Percentiles rank a stretch among this genome's conserved stretches.
Evolutionary conservation across 2,329 filamentous ascomycete species (phyloP).

Genomic region (Gaeumannomyces tritici): DNA sequence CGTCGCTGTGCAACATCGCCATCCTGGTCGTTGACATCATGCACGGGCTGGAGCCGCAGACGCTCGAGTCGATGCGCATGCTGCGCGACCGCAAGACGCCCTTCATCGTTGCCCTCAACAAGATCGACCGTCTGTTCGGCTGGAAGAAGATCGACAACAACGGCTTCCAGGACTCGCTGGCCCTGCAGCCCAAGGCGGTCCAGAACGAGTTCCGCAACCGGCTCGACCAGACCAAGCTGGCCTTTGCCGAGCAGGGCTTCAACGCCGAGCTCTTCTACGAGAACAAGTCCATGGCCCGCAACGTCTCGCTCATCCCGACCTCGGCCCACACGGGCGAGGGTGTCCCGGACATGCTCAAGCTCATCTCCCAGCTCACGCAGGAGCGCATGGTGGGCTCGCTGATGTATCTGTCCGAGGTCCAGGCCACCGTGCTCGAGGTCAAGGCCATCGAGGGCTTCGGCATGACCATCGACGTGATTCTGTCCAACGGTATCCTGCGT

Average conservation of each 20-base stretch:
- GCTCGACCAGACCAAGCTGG: slow-evolving; percentile 82
- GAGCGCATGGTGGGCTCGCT: slow-evolving; percentile 94
- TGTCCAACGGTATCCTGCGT: slow-evolving; percentile 88
- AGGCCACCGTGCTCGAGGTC: slow-evolving; percentile 95
- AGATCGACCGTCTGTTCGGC: slow-evolving; percentile 97
- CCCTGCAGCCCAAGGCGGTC: slow-evolving; percentile 82
- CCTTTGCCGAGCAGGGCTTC: slow-evolving; percentile 93
- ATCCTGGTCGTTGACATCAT: slow-evolving; percentile 99
- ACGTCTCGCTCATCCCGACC: slow-evolving; percentile 92
- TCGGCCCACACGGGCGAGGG: slow-evolving; percentile 98
- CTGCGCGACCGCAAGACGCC: slow-evolving; percentile 90
- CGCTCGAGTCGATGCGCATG: slow-evolving; percentile 91
- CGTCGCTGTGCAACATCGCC: slow-evolving; percentile 97
- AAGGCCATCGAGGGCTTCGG: slow-evolving; percentile 98
- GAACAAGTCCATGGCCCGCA: slow-evolving; percentile 93
- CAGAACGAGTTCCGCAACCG: slow-evolving; percentile 92
- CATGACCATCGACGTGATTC: slow-evolving; percentile 94
- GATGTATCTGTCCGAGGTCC: slow-evolving; percentile 97
- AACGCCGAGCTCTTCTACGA: slow-evolving; percentile 95
- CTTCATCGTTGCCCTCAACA: slow-evolving; percentile 98
- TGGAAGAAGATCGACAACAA: slow-evolving; percentile 99
- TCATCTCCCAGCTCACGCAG: slow-evolving; percentile 84
- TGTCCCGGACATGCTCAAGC: slow-evolving; percentile 97
- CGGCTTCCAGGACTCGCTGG: slow-evolving; percentile 87
- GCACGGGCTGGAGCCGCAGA: slow-evolving; percentile 97